Base-by-base conservation (phyloP, 345 rosid species). In the Dipteronia sinensis region DNA sequence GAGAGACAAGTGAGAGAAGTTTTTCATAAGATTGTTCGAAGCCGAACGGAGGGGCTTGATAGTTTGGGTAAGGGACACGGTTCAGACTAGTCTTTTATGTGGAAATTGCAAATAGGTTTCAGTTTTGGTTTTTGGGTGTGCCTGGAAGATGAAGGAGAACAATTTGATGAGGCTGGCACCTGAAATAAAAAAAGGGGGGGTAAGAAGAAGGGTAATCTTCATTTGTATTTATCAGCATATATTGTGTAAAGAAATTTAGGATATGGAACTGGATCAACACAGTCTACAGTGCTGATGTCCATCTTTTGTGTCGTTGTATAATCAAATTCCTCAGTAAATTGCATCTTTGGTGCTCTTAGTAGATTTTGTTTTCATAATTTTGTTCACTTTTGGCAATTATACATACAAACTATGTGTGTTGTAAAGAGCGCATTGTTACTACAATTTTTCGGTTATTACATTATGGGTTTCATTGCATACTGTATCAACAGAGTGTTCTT, bases 1-100 rank as follows among this genome's bases (percentile, higher is more conserved):
- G 98, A 96, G 86, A 85, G 85, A 78, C 93, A 91, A 67, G 92
- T 96, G 17, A 89, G 97, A 42, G 92, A 92, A n/a, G 92, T 89
- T 51, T 95, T 93, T 63, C 98, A 90, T 74, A 83, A 89, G 83
- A 95, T 95, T 72, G 97, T 91, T 46, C 87, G 88, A 38, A 84
- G 90, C 87, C 91, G 98, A 75, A 92, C 93, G 8, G 95, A 91
- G 78, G 95, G 94, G 65, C 95, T 93, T 67, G 94, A 89, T 80
- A 87, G 86, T 64, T 78, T 85, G 62, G 93, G 90, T 56, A 90
- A 85, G 65, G 75, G 81, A 53, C 77, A 78, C 56, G 49, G 34
- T 65, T 55, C 81, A 16, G 91, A 87, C 31, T 87, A 76, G 79
- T 46, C 7, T 59, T 46, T 23, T 34, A 16, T 53, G 47, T 79